These are phyloP conservation scores for Phylloporus arenicola DNA, from an alignment of 768 basidiomycete genomes.

Conservation along the genomic window DNA sequence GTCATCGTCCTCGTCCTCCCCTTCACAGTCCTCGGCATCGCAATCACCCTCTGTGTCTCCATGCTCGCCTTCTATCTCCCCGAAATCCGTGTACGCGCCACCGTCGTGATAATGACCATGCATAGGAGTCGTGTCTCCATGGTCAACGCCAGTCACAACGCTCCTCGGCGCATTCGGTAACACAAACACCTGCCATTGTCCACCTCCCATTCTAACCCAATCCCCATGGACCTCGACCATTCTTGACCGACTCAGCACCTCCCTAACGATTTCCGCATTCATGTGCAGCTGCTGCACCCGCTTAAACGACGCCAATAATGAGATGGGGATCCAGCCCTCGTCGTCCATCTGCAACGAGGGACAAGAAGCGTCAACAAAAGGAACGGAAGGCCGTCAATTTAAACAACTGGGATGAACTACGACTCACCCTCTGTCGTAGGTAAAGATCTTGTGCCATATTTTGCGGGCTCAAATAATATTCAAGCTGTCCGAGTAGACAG, in stretches of 20 bases:
- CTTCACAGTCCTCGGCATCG: slow-evolving; percentile 33
- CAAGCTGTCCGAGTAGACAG: slow-evolving; percentile 75
- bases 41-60: slow-evolving; percentile 24
- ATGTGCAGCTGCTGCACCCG: slow-evolving; percentile 66
- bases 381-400: background rate
- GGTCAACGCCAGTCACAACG: slow-evolving; percentile 15
- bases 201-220: slow-evolving; percentile 60
- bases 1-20: slow-evolving; percentile 65
- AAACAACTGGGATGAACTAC: background rate
- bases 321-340: slow-evolving; percentile 80
- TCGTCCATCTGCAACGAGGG: slow-evolving; percentile 69
- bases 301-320: slow-evolving; percentile 82
- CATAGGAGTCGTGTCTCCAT: background rate
- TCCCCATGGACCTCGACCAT: slow-evolving; percentile 66
- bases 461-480: slow-evolving; percentile 88
- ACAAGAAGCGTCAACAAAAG: background rate
- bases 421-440: slow-evolving; percentile 67
- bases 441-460: slow-evolving; percentile 87
- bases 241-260: slow-evolving; percentile 61
- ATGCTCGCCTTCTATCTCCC: slow-evolving; percentile 15
- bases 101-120: background rate
- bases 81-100: slow-evolving; percentile 2
- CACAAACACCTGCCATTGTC: slow-evolving; percentile 56
- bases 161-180: slow-evolving; percentile 55
- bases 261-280: slow-evolving; percentile 55